phyloP scores from a whole-genome alignment of 495 filamentous ascomycete species.

The Bacidia rubella region DNA sequence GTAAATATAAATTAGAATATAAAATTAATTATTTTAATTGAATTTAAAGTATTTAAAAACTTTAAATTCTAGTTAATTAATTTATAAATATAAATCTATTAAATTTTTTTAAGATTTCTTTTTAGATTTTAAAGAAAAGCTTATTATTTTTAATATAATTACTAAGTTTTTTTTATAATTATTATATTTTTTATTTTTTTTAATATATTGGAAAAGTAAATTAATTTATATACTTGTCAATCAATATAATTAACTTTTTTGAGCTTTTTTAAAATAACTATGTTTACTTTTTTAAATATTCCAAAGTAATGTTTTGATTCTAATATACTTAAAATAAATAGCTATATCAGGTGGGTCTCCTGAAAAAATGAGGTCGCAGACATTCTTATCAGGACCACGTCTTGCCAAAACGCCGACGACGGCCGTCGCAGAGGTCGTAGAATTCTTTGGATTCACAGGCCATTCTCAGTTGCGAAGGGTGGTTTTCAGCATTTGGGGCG shows the following conservation, averaged over 20 bases:
- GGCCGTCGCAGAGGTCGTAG: too few relatives aligned
- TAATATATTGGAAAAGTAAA: background rate
- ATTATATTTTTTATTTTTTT: conserved; percentile 1
- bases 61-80: conserved; percentile 2
- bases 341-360: too few relatives aligned
- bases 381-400: too few relatives aligned
- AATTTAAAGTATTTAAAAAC: background rate
- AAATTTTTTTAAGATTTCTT: background rate
- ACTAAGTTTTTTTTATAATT: conserved; percentile 6
- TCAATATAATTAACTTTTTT: background rate
- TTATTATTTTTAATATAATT: conserved; percentile 5
- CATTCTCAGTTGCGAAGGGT: background rate
- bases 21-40: background rate
- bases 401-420: too few relatives aligned
- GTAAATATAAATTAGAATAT: conserved; percentile 2
- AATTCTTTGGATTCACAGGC: background rate
- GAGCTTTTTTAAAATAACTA: conserved; percentile 2
- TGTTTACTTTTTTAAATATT: too few relatives aligned
- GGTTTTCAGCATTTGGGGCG: background rate
- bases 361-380: too few relatives aligned
- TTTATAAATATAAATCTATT: conserved; percentile 9
- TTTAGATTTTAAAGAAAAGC: conserved; percentile 4
- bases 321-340: too few relatives aligned
- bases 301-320: too few relatives aligned
- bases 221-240: background rate